These are phyloP conservation scores for Diaporthe sp. DNA, from an alignment of 2,329 filamentous ascomycete genomes.

Conservation along the genomic window DNA sequence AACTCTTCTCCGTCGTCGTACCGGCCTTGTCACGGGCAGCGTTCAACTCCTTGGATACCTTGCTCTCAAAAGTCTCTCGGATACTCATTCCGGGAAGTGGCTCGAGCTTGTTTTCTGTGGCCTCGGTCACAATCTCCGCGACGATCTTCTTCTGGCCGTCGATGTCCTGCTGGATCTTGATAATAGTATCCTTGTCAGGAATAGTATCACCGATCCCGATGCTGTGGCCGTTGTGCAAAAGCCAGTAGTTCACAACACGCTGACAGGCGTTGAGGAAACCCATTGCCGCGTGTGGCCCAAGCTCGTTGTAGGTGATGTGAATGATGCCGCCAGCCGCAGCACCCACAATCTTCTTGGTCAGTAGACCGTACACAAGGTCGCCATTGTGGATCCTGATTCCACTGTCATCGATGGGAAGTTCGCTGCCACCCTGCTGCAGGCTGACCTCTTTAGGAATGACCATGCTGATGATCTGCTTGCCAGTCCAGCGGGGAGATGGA, in stretches of 20 bases:
- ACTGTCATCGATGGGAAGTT: conserved; percentile 78
- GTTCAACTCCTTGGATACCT: conserved; percentile 94
- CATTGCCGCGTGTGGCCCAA: conserved; percentile 87
- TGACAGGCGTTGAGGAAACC: conserved; percentile 97
- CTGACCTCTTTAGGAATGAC: conserved; percentile 91
- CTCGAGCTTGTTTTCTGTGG: conserved; percentile 90
- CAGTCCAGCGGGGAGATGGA: conserved; percentile 93
- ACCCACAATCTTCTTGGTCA: conserved; percentile 95
- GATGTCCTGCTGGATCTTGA: conserved; percentile 87
- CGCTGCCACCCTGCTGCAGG: conserved; percentile 76
- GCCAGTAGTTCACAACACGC: conserved; percentile 96
- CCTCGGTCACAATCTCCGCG: conserved; percentile 78
- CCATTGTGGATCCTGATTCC: conserved; percentile 88
- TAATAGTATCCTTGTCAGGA: conserved; percentile 87
- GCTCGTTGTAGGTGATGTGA: conserved; percentile 96
- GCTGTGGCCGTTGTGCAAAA: conserved; percentile 95
- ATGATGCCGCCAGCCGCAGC: conserved; percentile 91
- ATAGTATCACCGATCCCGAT: conserved; percentile 99
- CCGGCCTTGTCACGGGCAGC: conserved; percentile 96
- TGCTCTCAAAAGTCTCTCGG: conserved; percentile 97
- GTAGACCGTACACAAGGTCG: conserved; percentile 89
- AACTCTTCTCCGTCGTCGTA: conserved; percentile 89
- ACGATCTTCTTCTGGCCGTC: conserved; percentile 87
- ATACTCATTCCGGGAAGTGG: conserved; percentile 98
- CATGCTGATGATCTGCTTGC: conserved; percentile 97